Evolutionary conservation across 495 filamentous ascomycete species (phyloP), one percentile per base, ranked within the genome.

Genomic region (Xylaria telfairii): DNA sequence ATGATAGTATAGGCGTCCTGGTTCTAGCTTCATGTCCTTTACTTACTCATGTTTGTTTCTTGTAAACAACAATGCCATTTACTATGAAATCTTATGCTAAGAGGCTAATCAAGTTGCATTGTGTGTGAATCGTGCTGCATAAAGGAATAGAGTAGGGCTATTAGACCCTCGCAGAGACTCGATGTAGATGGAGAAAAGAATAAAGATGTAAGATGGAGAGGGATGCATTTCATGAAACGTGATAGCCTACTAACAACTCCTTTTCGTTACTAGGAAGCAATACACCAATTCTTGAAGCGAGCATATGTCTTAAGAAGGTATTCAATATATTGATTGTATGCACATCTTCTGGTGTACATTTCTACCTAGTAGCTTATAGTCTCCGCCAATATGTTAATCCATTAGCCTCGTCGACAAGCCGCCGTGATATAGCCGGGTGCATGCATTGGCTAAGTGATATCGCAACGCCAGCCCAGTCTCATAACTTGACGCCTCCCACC

Each of bases 271-370:
- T 37, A 21, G 19, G 8, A 37, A 37, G 32, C 7, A 1, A 59
- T 37, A 37, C 19, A 24, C 12, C 37, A 8, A 21, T 37, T 59
- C n/a, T 37, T 37, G 30, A 37, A 21, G 26, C 30, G 26, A 54
- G 26, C 12, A 9, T 26, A 17, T 54, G 26, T 17, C 26, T 54
- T 59, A 8, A n/a, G 32, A 32, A 32, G 67, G 46, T 63, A 53
- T 69, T 63, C 21, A 54, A 54, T 44, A 30, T 26, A 41, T 42
- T 53, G 30, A 24, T 10, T 4, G 9, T 63, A 32, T 44, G 21
- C 34, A 54, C 57, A 54, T 59, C 1, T 42, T 44, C 42, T 56
- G 21, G 57, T 63, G 46, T 54, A 63, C n/a, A 41, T 62, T 44
- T 54, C 12, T 44, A 32, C 10, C 17, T 53, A 34, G 17, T 42